Percentiles rank a stretch among this genome's conserved stretches.
Conservation (phyloP, 306 rosid genomes). For the Cicer chorassanicum region DNA sequence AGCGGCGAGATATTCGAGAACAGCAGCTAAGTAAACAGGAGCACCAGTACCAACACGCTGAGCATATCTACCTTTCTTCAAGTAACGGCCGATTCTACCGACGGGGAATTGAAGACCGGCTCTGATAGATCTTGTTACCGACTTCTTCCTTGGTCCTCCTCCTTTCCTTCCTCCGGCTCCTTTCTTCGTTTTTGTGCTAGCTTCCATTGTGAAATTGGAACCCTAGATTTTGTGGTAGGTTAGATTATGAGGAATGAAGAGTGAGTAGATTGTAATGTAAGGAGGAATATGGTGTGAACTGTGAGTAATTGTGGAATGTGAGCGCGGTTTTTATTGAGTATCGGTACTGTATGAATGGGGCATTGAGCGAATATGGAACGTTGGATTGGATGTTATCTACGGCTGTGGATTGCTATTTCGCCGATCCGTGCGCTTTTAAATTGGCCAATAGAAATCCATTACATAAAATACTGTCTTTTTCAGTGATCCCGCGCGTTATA, state of each 20-base stretch:
- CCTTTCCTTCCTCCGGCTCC: conserved; percentile 71
- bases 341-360: not conserved
- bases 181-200: conserved; percentile 52
- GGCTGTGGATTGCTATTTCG: not conserved
- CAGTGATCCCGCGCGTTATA: too few relatives aligned
- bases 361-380: not conserved
- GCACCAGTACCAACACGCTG: conserved; percentile 67
- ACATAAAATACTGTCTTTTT: too few relatives aligned
- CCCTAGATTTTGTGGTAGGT: not conserved
- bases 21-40: conserved; percentile 68
- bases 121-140: conserved; percentile 58
- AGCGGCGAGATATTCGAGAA: conserved; percentile 66
- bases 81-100: conserved; percentile 62
- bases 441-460: not conserved
- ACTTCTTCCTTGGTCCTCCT: conserved; percentile 59
- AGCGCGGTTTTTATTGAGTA: conserved; percentile 1
- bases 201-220: conserved; percentile 47
- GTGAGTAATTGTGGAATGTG: not conserved
- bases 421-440: conserved; percentile 6
- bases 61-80: conserved; percentile 70
- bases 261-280: too few relatives aligned
- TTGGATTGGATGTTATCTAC: not conserved
- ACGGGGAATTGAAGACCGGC: conserved; percentile 83
- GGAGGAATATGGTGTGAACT: not conserved
- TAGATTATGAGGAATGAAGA: not conserved